Percentiles rank a stretch among this genome's conserved stretches.
Conservation (phyloP, 768 basidiomycete genomes). For the Amanita polypyramis region DNA sequence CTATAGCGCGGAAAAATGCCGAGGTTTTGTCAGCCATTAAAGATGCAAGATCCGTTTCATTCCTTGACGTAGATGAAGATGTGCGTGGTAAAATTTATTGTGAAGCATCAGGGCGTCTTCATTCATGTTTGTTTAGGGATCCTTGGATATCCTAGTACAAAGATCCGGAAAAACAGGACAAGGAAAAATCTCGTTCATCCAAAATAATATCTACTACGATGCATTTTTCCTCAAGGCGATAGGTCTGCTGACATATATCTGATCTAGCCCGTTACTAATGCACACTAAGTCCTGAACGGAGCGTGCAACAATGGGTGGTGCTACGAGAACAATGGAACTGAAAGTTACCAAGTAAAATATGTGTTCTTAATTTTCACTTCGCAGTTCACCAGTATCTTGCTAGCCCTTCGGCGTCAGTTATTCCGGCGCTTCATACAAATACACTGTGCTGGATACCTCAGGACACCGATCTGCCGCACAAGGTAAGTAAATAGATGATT, state of each 20-base stretch:
- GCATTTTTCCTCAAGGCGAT: constrained; percentile 98
- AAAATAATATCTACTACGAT: constrained; percentile 97
- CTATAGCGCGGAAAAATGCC: constrained; percentile 39
- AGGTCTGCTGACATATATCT: constrained; percentile 35
- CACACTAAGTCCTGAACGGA: constrained; percentile 70
- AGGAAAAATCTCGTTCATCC: constrained; percentile 69
- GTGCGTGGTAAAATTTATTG: constrained; percentile 33
- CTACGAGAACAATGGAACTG: constrained; percentile 44
- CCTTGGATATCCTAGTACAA: constrained; percentile 86
- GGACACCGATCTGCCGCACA: constrained; percentile 86
- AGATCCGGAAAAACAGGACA: constrained; percentile 56
- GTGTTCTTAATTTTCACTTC: constrained; percentile 1
- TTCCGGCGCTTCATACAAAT: constrained; percentile 93
- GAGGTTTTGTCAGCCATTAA: constrained; percentile 53
- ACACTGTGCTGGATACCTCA: constrained; percentile 87
- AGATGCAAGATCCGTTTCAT: constrained; percentile 72
- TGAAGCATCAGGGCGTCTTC: neutral
- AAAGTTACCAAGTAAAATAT: constrained; percentile 59
- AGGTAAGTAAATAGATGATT: constrained; percentile 31
- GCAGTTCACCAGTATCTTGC: constrained; percentile 5
- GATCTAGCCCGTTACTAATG: neutral
- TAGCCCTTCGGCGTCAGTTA: constrained; percentile 93
- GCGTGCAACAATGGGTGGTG: constrained; percentile 85
- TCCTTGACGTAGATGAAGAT: constrained; percentile 93
- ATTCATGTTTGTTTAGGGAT: constrained; percentile 43